Base-by-base conservation (phyloP, 176 grass and related monocot genomes). In the Avena eriantha region DNA sequence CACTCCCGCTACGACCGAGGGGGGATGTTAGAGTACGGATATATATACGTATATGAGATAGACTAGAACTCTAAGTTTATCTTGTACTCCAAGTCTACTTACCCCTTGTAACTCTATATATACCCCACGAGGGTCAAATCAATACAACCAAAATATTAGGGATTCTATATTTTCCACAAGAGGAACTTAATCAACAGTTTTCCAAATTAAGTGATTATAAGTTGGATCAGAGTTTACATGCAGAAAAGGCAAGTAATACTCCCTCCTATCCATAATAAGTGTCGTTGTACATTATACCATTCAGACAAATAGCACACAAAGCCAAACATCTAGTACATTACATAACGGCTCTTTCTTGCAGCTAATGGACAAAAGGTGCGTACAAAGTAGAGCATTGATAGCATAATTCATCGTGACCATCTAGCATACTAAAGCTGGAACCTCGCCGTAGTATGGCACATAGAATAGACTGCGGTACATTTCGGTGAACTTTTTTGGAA, bases 231-330 rank as follows among this genome's bases (percentile, higher is more conserved):
- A 55, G 53, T 55, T 19, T 17, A 55, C 53, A 55, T 17, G 53
- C 17, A 41, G 21, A 47, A 16, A 19, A 69, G 16, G 17, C 16
- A 19, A 73, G 19, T 24, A 29, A 29, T 29, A 29, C 29, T 29
- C 29, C 29, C 29, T 29, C 29, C 29, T 29, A 29, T 29, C 29
- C 29, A 29, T 29, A 29, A 29, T 29, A 29, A 29, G 29, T 29
- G 29, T 29, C 29, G 29, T 29, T 29, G 29, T 23, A 39, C 83
- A 24, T 8, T 88, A 55, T 33, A 83, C 35, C 19, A 82, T 56
- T 80, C 70, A 88, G 39, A 41, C 39, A 41, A 41, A 41, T 5
- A 19, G 31, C 7, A 35, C 64, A 35, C 64, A 68, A 69, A 68
- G 31, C 33, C 66, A 36, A 36, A 5, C 35, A 36, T 36, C 66